These are phyloP conservation scores for Cladosporium halotolerans DNA, from an alignment of 2,329 filamentous ascomycete genomes.

Conservation along the genomic window DNA sequence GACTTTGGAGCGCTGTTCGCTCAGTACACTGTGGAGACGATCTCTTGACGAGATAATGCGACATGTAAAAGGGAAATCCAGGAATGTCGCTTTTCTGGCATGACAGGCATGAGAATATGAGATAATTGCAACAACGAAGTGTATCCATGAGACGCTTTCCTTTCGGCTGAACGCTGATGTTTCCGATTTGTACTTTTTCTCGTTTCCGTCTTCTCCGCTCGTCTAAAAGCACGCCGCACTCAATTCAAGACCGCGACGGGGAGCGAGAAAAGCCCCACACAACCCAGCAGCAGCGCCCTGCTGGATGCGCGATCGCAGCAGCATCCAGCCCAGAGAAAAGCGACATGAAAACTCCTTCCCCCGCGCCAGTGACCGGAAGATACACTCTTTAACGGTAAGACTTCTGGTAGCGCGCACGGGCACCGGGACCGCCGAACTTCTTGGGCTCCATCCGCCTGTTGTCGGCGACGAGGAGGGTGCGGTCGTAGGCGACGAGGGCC, in stretches of 20 bases:
- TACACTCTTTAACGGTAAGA: conserved; percentile 78
- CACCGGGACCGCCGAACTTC: conserved; percentile 93
- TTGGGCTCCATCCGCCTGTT: conserved; percentile 99
- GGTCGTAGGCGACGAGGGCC: conserved; percentile 90
- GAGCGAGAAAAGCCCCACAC: conserved; percentile 9
- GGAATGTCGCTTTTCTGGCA: conserved; percentile 3
- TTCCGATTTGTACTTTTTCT: conserved; percentile 11
- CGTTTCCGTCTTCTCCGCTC: conserved; percentile 6
- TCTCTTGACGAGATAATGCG: background rate
- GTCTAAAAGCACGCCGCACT: conserved; percentile 10
- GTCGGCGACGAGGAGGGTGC: conserved; percentile 95
- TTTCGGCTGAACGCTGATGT: conserved; percentile 8
- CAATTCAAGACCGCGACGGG: conserved; percentile 3
- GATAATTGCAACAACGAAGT: conserved; percentile 10
- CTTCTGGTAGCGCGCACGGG: conserved; percentile 96
- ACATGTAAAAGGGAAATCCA: background rate
- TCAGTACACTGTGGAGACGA: too few species aligned
- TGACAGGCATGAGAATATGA: conserved; percentile 11
- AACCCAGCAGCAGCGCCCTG: conserved; percentile 11
- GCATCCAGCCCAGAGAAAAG: conserved; percentile 12
- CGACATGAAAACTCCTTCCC: conserved; percentile 12
- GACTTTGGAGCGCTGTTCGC: conserved; percentile 9
- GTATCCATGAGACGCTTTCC: conserved; percentile 12
- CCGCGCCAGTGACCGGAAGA: conserved; percentile 7
- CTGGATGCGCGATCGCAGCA: conserved; percentile 10